Evolutionary conservation across 176 grass and related monocot genomes (phyloP), one percentile per base, ranked within the genome.

Genomic region (Oryza glaberrima): DNA sequence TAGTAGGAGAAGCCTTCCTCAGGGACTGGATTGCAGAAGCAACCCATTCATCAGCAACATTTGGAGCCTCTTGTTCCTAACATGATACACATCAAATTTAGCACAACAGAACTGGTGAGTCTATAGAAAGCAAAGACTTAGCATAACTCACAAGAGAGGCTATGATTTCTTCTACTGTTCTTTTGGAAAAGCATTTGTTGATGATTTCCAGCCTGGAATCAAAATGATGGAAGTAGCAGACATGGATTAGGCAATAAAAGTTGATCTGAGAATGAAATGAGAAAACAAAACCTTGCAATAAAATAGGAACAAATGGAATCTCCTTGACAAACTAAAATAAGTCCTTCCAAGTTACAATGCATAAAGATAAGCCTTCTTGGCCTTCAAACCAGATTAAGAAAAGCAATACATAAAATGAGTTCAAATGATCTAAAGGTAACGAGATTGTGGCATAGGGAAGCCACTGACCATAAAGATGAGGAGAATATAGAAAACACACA

Each of bases 181-280:
- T 76, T 75, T 99, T 99, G 20, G 93, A 99, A 84, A 99, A 99
- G 79, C 96, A 96, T 83, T 92, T 99, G 81, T 96, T 89, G 83
- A 99, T 87, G 25, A 91, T 90, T 77, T 96, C 86, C 86, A 94
- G 79, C 78, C 93, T 99, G 76, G 51, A 35, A 76, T 11, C 6
- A 63, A 49, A 61, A 73, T 30, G 35, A 75, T 23, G 19, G 68
- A 71, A 70, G 30, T 61, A 49, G 70, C 11, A 70, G 43, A 60
- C 58, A 73, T 69, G 4, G 38, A 77, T 85, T 51, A 63, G 26
- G 45, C 22, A 10, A 83, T 34, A 56, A 56, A 65, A 45, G 44
- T 40, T 36, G 63, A 77, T 65, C 22, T 30, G 22, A 28, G 17
- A 28, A 82, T 26, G 58, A 67, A 81, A 79, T 75, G 30, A 48